These are phyloP conservation scores for Tetrahymena elliotti DNA, from an alignment of 73 alveolate species.

Conservation along the genomic window DNA sequence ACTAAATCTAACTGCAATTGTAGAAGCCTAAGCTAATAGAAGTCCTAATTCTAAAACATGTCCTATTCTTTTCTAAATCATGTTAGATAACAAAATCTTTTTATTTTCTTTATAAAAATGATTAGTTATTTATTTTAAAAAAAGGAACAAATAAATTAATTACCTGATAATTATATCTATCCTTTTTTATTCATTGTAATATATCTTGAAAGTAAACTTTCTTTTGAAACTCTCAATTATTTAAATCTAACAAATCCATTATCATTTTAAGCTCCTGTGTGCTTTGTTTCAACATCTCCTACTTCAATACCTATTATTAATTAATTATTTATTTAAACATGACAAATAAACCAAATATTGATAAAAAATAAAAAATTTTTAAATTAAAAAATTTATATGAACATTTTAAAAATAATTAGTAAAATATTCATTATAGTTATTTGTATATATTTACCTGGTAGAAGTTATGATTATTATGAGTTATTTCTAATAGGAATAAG, in stretches of 20 bases:
- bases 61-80: background rate
- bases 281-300: background rate
- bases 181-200: background rate
- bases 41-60: background rate
- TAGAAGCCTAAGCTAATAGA: background rate
- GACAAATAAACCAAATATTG: no score
- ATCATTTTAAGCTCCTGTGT: background rate
- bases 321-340: no score
- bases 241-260: background rate
- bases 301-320: background rate
- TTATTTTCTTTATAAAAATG: background rate
- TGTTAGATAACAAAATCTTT: background rate
- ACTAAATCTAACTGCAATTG: background rate
- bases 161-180: background rate
- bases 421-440: no score
- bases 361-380: no score
- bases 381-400: no score
- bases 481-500: constrained; percentile 61
- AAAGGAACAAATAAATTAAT: background rate
- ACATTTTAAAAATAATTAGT: no score
- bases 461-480: constrained; percentile 51
- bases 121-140: background rate
- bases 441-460: constrained; percentile 77
- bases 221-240: background rate
- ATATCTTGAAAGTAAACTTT: background rate